These are phyloP conservation scores for Penicillium sumatraense DNA, from an alignment of 2,329 filamentous ascomycete species.

Conservation along the genomic window DNA sequence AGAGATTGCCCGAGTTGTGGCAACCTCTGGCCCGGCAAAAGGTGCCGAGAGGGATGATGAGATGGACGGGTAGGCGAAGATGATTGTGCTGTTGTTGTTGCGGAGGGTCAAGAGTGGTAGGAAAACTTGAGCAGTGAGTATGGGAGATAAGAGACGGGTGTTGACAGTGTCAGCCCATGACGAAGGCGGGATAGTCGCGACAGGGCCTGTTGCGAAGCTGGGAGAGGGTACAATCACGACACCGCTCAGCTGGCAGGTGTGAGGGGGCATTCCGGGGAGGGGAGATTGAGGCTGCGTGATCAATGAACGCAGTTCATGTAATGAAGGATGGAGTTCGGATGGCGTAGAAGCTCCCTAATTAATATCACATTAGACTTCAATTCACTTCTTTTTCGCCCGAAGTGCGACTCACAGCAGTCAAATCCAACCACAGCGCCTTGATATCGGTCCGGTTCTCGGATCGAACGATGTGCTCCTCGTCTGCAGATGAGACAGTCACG, in stretches of 20 bases:
- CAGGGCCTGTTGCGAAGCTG: conserved; percentile 79
- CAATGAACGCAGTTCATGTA: conserved; percentile 73
- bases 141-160: conserved; percentile 86
- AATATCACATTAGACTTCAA: neutral
- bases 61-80: conserved; percentile 51
- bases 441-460: conserved; percentile 80
- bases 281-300: conserved; percentile 77
- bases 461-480: conserved; percentile 81
- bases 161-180: conserved; percentile 90
- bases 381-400: neutral
- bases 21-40: conserved; percentile 74
- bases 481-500: conserved; percentile 80
- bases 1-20: conserved; percentile 82
- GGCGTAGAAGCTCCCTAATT: conserved; percentile 65
- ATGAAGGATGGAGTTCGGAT: conserved; percentile 60
- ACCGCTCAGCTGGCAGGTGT: conserved; percentile 76
- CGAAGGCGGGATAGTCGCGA: conserved; percentile 82
- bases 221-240: conserved; percentile 80
- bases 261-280: conserved; percentile 74
- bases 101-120: conserved; percentile 74
- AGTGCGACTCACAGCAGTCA: conserved; percentile 60
- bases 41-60: conserved; percentile 50
- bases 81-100: conserved; percentile 53
- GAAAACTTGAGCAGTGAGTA: conserved; percentile 86
- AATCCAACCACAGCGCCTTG: conserved; percentile 78